Percentiles rank a stretch among this genome's conserved stretches.
phyloP scores from a whole-genome alignment of 805 yeast genomes.

The Babjeviella inositovora region DNA sequence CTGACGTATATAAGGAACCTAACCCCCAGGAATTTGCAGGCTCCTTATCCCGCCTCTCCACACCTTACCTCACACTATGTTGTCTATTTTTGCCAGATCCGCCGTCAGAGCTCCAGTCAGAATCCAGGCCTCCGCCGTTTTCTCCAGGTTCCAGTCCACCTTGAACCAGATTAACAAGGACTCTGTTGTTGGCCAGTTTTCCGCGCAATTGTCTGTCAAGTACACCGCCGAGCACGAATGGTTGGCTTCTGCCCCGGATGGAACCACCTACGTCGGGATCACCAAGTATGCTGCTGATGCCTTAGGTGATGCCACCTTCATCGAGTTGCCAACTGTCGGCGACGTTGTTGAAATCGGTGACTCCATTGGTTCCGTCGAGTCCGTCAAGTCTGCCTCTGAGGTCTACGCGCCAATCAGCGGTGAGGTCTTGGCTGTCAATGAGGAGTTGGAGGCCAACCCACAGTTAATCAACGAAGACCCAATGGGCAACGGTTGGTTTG shows the following conservation, averaged over 20 bases:
- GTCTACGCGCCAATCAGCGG: slow-evolving; percentile 82
- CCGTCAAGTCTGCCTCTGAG: slow-evolving; percentile 89
- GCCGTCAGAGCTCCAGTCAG: too few relatives aligned
- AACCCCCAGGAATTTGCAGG: too few relatives aligned
- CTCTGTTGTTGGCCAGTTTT: slow-evolving; percentile 11
- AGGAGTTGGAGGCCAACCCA: slow-evolving; percentile 50
- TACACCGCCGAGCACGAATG: slow-evolving; percentile 92
- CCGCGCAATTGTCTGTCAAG: slow-evolving; percentile 30
- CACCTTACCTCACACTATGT: too few relatives aligned
- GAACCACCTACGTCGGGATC: slow-evolving; percentile 79
- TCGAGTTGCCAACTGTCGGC: slow-evolving; percentile 71
- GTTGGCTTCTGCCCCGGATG: slow-evolving; percentile 76
- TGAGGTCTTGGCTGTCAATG: slow-evolving; percentile 58
- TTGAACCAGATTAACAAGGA: slow-evolving; percentile 11
- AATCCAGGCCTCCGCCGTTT: too few relatives aligned
- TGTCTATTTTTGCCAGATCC: neutral
- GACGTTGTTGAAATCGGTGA: slow-evolving; percentile 54
- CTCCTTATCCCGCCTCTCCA: too few relatives aligned
- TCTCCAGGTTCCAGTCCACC: slow-evolving; percentile 7
- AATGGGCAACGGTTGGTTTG: slow-evolving; percentile 89
- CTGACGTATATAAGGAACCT: too few relatives aligned
- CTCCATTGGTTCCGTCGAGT: slow-evolving; percentile 82
- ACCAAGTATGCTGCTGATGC: slow-evolving; percentile 94
- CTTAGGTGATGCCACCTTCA: slow-evolving; percentile 89
- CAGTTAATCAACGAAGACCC: slow-evolving; percentile 77